Evolutionary conservation across 805 yeast genomes (phyloP), one percentile per base, ranked within the genome.

Genomic region (Komagataella ulmi): DNA sequence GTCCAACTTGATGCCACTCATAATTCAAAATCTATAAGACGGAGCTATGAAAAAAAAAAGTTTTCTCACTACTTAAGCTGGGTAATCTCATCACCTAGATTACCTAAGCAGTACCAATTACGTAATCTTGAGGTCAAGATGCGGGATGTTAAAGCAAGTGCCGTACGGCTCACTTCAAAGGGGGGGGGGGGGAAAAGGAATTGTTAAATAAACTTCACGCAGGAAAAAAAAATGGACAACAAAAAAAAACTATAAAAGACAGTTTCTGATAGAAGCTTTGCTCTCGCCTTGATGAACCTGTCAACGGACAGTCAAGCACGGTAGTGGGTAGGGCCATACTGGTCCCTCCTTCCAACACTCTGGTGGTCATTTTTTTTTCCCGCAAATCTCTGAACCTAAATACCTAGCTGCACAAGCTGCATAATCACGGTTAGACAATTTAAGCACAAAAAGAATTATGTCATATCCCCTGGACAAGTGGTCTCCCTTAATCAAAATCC

Each of bases 1-100:
- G 63, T 71, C 75, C 56, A 77, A 63, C 54, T 66, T 69, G 7
- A 72, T 60, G 45, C 70, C 63, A 52, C 72, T 77, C 81, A 76
- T 76, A 36, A 23, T 48, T 17, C 14, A 17, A 19, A 44, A 30
- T 4, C 40, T 10, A 5, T 30, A 10, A 4, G 14, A 8, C 14
- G 14, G 14, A 10, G 14, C 40, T 14, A 10, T 30, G 4, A 30
- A 30, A 30, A 30, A 30, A 30, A 30, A 30, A 30, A 7, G 40
- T 30, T 30, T 30, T 30, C 40, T 30, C 40, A 30, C 23, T 21
- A 3, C 3, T 21, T 21, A 6, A 21, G 40, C 40, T 30, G 40
- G n/a, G 40, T 30, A 30, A 30, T 30, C 40, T 30, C 40, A 30
- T 30, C 40, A 30, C 40, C n/a, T 30, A 2, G 14, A 8, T 30